Conservation (phyloP, 2,329 filamentous ascomycete species). For the Ophiosphaerella korrae region DNA sequence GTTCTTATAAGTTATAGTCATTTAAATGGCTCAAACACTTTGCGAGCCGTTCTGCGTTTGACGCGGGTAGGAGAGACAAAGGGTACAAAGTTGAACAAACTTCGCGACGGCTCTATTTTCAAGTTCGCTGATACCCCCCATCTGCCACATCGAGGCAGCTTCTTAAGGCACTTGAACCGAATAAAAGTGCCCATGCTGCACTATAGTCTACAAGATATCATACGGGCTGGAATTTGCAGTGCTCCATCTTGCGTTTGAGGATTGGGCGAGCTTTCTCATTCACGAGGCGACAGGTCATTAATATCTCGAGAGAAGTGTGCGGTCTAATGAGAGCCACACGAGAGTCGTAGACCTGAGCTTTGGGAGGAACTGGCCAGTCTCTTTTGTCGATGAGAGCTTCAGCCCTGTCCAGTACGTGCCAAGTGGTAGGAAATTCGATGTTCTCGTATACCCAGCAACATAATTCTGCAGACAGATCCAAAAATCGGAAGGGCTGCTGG, state of each 20-base stretch:
- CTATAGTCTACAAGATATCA: conserved; percentile 18
- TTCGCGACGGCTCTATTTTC: not conserved
- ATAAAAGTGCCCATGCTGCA: conserved; percentile 14
- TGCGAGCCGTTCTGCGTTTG: conserved; percentile 1
- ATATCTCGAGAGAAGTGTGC: conserved; percentile 3
- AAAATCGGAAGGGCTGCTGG: conserved; percentile 11
- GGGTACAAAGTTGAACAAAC: not conserved
- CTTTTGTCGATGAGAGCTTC: conserved; percentile 1
- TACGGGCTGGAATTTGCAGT: conserved; percentile 8
- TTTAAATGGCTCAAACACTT: conserved; percentile 6
- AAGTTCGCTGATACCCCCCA: too few species aligned
- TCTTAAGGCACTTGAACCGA: not conserved
- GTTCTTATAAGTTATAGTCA: conserved; percentile 8
- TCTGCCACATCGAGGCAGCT: conserved; percentile 9
- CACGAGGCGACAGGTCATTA: conserved; percentile 10
- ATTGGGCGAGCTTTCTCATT: conserved; percentile 11
- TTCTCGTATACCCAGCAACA: conserved; percentile 12
- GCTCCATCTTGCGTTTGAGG: conserved; percentile 12
- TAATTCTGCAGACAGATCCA: conserved; percentile 15
- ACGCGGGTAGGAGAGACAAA: not conserved
- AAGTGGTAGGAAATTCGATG: conserved; percentile 8
- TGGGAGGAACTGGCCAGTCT: conserved; percentile 9
- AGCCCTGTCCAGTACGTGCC: conserved; percentile 11
- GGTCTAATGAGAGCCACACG: conserved; percentile 11
- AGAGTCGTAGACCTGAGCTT: conserved; percentile 7